phyloP scores from a whole-genome alignment of 768 basidiomycete species.

The Mycena rebaudengoi region DNA sequence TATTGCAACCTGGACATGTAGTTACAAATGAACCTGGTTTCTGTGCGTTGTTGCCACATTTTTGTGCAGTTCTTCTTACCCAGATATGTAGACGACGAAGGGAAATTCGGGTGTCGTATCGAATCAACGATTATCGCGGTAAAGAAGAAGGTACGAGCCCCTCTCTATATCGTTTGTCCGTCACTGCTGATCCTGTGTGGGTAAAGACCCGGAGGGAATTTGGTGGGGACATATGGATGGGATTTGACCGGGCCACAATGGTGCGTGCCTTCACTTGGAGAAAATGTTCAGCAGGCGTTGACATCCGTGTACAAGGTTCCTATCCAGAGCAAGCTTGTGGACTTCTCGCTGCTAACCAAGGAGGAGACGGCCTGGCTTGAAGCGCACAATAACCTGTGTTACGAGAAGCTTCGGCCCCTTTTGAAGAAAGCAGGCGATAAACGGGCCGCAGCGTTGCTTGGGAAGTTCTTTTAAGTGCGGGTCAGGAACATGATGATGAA shows the following conservation, averaged over 20 bases:
- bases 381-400: constrained; percentile 36
- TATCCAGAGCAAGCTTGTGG: constrained; percentile 72
- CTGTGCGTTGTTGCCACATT: constrained; percentile 48
- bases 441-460: constrained; percentile 21
- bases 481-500: too few species aligned
- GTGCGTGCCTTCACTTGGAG: constrained; percentile 28
- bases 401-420: constrained; percentile 21
- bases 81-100: constrained; percentile 18
- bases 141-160: constrained; percentile 15
- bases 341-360: constrained; percentile 63
- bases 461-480: constrained; percentile 23
- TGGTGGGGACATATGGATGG: constrained; percentile 64
- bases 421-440: constrained; percentile 23
- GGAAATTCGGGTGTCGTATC: constrained; percentile 25
- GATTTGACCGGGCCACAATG: constrained; percentile 74
- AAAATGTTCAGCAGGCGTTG: not conserved
- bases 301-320: constrained; percentile 47
- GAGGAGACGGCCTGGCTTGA: constrained; percentile 72
- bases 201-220: constrained; percentile 51
- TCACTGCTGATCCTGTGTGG: constrained; percentile 39
- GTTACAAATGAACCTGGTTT: constrained; percentile 82
- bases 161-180: not conserved
- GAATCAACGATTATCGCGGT: constrained; percentile 26
- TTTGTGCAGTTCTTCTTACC: not conserved
- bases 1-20: constrained; percentile 61